Evolutionary conservation across 345 rosid genomes (phyloP), one percentile per base, ranked within the genome.

Genomic region (Brassica incana): DNA sequence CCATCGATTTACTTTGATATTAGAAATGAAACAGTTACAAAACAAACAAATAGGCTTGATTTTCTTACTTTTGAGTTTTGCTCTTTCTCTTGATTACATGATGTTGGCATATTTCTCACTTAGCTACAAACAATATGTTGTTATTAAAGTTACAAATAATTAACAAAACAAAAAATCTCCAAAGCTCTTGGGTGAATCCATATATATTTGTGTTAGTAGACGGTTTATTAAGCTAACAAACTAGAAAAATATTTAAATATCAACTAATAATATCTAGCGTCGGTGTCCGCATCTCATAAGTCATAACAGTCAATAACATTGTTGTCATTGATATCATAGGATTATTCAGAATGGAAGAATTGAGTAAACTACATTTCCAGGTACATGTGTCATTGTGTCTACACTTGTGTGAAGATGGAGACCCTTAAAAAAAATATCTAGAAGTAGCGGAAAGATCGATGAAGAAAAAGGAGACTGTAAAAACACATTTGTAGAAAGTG

Each of bases 381-480:
- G 73, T 66, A 60, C 74, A 72, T 1, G 69, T 79, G 32, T 29
- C 32, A 29, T 29, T 29, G 32, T 29, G 82, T 73, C 78, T 9
- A 8, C 58, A 59, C 29, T 20, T 73, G 58, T 59, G 65, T 60
- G 82, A 79, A 6, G 74, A 30, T 5, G 10, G 9, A 16, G 25
- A 30, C 14, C 58, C 36, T 10, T 0, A 35, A 61, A 33, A 40
- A 72, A 79, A 80, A 80, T 80, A 79, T 79, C 82, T 79, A 73
- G 69, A 67, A 60, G 4, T 7, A 8, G 29, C 78, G 1, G 67
- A 63, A 74, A 52, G 48, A 69, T 69, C 78, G 74, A 68, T 68
- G 71, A 74, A 62, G 20, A 50, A 59, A 65, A 62, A 65, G 5
- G 67, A 11, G 16, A 23, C 5, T 48, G 78, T 66, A 65, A 72